Evolutionary conservation across 2,329 filamentous ascomycete genomes (phyloP).

Genomic region (Fusarium keratoplasticum): DNA sequence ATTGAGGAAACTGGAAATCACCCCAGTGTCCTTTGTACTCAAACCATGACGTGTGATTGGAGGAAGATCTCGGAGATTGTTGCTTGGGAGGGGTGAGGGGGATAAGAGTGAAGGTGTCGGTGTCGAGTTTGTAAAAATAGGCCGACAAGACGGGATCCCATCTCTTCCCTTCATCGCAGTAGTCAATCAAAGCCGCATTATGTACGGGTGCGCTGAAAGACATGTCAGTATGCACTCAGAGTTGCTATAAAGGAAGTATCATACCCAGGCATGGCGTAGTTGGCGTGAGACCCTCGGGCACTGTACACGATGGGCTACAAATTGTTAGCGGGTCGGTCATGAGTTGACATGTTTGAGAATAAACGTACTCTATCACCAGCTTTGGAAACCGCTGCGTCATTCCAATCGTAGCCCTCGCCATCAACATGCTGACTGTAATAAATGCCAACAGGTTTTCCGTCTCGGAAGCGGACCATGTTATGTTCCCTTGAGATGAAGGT

Average conservation of each 20-base stretch:
- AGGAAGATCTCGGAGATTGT: constrained; percentile 7
- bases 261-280: constrained; percentile 48
- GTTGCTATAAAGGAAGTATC: neutral
- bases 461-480: constrained; percentile 43
- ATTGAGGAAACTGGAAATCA: constrained; percentile 46
- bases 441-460: constrained; percentile 44
- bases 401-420: constrained; percentile 44
- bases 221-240: neutral
- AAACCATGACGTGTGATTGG: constrained; percentile 50
- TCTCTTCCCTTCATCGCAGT: constrained; percentile 47
- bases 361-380: constrained; percentile 43
- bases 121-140: constrained; percentile 51
- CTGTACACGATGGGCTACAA: constrained; percentile 50
- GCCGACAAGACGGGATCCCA: constrained; percentile 53
- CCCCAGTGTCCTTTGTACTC: constrained; percentile 51
- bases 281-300: constrained; percentile 51
- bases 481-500: constrained; percentile 36
- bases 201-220: constrained; percentile 47
- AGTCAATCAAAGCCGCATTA: constrained; percentile 48
- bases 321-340: neutral
- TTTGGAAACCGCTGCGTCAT: constrained; percentile 39
- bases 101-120: constrained; percentile 37
- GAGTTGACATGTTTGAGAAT: neutral
- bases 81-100: constrained; percentile 27
- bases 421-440: constrained; percentile 46